phyloP scores from a whole-genome alignment of 768 basidiomycete species.

The Goffeauzyma gilvescens region DNA sequence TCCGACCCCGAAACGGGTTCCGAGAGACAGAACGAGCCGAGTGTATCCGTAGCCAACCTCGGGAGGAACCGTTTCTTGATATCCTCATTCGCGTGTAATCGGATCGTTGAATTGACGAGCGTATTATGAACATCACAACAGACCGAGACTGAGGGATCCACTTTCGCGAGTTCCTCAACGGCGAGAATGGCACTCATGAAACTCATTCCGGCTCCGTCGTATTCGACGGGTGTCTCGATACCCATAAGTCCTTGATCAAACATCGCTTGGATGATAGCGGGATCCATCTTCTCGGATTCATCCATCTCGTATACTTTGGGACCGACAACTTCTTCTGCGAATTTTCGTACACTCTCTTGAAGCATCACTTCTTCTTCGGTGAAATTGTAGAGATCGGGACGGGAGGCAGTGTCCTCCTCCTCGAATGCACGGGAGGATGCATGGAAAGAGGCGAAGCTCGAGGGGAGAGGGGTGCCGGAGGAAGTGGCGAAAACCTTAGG shows the following conservation, averaged over 20 bases:
- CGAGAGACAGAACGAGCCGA: constrained; percentile 88
- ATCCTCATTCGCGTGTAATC: constrained; percentile 63
- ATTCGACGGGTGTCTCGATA: constrained; percentile 68
- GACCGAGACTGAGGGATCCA: constrained; percentile 91
- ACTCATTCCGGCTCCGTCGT: constrained; percentile 71
- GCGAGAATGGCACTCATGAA: constrained; percentile 91
- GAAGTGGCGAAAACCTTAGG: no score
- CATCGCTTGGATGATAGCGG: constrained; percentile 59
- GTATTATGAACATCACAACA: constrained; percentile 98
- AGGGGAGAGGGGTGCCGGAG: no score
- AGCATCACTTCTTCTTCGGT: constrained; percentile 92
- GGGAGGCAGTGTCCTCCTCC: no score
- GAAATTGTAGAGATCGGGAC: constrained; percentile 44
- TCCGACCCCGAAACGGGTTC: constrained; percentile 87
- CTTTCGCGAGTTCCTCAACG: constrained; percentile 88
- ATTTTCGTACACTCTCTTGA: constrained; percentile 70
- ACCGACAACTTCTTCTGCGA: constrained; percentile 69
- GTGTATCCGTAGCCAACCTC: constrained; percentile 54
- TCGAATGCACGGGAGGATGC: no score
- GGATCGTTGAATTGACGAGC: constrained; percentile 81
- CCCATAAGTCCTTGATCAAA: constrained; percentile 98
- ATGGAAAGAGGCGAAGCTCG: no score
- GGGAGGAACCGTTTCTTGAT: constrained; percentile 82
- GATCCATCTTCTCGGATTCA: constrained; percentile 88
- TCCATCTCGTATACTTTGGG: constrained; percentile 96